Percentiles rank a stretch among this genome's conserved stretches.
Conservation (phyloP, 805 yeast genomes). For the Phaffomyces thermotolerans region DNA sequence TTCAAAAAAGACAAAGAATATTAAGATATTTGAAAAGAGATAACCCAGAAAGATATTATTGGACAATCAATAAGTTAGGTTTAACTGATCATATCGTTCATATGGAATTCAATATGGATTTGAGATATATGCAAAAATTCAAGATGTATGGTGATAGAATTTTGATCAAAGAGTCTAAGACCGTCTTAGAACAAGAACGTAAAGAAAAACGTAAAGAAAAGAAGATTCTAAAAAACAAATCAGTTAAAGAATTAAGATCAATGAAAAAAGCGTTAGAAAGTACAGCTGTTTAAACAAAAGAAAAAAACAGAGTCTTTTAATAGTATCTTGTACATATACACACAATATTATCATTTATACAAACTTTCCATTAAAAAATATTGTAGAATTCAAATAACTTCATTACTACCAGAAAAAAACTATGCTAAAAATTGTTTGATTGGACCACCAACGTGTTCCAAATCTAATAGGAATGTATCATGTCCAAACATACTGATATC, state of each 20-base stretch:
- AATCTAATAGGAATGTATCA: slow-evolving; percentile 78
- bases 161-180: slow-evolving; percentile 50
- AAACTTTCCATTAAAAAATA: background rate
- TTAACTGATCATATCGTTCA: slow-evolving; percentile 72
- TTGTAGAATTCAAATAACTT: background rate
- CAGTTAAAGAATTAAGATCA: slow-evolving; percentile 19
- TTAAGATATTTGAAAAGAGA: slow-evolving; percentile 76
- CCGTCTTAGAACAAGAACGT: slow-evolving; percentile 39
- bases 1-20: slow-evolving; percentile 82
- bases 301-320: background rate
- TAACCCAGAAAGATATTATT: slow-evolving; percentile 74
- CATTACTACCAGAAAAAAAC: background rate
- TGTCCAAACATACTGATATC: slow-evolving; percentile 83
- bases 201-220: slow-evolving; percentile 41
- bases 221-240: slow-evolving; percentile 27
- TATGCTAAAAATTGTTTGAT: slow-evolving; percentile 54
- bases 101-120: slow-evolving; percentile 76
- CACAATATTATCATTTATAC: background rate
- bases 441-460: slow-evolving; percentile 75
- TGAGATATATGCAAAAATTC: slow-evolving; percentile 70
- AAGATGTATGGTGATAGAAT: slow-evolving; percentile 70
- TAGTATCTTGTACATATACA: slow-evolving; percentile 3
- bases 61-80: slow-evolving; percentile 83
- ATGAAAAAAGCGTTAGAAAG: slow-evolving; percentile 20
- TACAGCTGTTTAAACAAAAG: slow-evolving; percentile 4